These are phyloP conservation scores for Penicillium griseofulvum DNA, from an alignment of 2,329 filamentous ascomycete species.

Conservation along the genomic window DNA sequence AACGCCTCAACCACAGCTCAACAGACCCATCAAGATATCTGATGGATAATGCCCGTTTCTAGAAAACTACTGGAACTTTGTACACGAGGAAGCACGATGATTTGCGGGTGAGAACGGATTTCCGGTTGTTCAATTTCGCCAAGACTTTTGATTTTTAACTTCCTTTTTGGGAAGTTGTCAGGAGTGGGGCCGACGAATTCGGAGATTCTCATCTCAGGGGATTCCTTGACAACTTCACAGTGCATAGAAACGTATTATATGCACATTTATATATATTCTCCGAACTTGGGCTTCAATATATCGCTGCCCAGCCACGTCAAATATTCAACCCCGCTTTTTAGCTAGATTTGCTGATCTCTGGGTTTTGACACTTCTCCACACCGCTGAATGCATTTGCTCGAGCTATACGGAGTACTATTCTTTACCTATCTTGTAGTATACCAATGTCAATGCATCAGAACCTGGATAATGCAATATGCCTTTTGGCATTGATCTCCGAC, in stretches of 20 bases:
- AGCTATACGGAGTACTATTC: no score
- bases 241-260: no score
- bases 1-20: not conserved
- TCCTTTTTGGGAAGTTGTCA: constrained; percentile 23
- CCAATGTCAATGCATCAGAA: not conserved
- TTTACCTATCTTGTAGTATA: not conserved
- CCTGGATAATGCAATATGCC: not conserved
- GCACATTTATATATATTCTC: not conserved
- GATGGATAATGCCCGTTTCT: constrained; percentile 2
- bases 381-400: no score
- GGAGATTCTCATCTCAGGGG: not conserved
- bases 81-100: not conserved
- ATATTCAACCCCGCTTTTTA: not conserved
- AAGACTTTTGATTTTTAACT: constrained; percentile 11
- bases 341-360: no score
- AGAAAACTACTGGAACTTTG: not conserved
- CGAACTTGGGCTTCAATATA: not conserved
- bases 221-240: no score
- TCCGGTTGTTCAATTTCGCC: not conserved
- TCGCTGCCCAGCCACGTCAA: not conserved
- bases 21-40: constrained; percentile 1
- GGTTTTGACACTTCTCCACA: no score
- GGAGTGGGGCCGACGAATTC: constrained; percentile 20
- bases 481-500: not conserved
- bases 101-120: not conserved